Conservation (phyloP, 495 filamentous ascomycete genomes). For the Aspergillus cristatus region DNA sequence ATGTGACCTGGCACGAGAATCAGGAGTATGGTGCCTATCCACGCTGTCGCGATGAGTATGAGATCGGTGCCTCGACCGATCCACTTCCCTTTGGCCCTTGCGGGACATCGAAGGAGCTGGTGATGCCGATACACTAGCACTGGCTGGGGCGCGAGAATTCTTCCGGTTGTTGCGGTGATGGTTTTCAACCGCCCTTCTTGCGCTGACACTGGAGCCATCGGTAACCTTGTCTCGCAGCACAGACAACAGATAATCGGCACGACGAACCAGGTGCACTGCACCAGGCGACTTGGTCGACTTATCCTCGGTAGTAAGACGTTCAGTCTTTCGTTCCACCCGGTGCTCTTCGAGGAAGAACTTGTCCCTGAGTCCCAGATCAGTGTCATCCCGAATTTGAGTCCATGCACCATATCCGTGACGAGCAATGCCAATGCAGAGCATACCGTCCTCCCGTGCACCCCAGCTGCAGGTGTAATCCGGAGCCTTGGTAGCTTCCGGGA, state of each 20-base stretch:
- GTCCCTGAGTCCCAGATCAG: slow-evolving; percentile 74
- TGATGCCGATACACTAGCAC: slow-evolving; percentile 42
- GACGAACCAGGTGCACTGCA: slow-evolving; percentile 89
- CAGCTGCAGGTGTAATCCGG: slow-evolving; percentile 81
- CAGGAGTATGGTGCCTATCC: slow-evolving; percentile 38
- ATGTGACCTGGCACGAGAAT: slow-evolving; percentile 25
- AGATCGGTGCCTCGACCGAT: slow-evolving; percentile 42
- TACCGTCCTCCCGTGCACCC: slow-evolving; percentile 89
- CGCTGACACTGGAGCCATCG: slow-evolving; percentile 53
- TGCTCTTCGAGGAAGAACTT: slow-evolving; percentile 98
- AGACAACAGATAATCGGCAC: slow-evolving; percentile 87
- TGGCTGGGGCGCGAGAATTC: slow-evolving; percentile 30
- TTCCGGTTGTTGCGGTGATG: slow-evolving; percentile 84
- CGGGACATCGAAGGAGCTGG: slow-evolving; percentile 40
- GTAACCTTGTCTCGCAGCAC: slow-evolving; percentile 73
- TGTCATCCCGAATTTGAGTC: slow-evolving; percentile 84
- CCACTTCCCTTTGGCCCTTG: slow-evolving; percentile 41
- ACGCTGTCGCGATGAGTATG: slow-evolving; percentile 38
- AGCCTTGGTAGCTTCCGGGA: slow-evolving; percentile 83
- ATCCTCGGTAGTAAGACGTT: slow-evolving; percentile 64
- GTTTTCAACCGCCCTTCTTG: slow-evolving; percentile 77
- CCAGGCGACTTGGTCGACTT: slow-evolving; percentile 84
- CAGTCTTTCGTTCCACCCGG: slow-evolving; percentile 93
- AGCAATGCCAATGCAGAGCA: slow-evolving; percentile 90
- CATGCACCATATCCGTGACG: slow-evolving; percentile 92